These are phyloP conservation scores for Carex pumila DNA, from an alignment of 176 grass and related monocot species.

Conservation along the genomic window DNA sequence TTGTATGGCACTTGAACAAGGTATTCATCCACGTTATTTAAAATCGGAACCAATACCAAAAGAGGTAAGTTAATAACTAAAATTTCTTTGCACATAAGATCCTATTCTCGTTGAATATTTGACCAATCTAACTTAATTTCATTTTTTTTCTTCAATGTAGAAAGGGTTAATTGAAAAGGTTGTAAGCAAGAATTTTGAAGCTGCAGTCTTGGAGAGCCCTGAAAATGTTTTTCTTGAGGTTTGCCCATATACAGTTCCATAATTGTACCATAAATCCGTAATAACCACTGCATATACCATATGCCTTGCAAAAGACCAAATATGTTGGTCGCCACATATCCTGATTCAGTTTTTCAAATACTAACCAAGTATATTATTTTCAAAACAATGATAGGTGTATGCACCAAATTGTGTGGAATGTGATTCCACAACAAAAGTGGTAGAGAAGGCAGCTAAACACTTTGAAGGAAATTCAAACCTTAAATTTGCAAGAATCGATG, in stretches of 20 bases:
- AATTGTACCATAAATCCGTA: not conserved
- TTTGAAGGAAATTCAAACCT: slow-evolving; percentile 32
- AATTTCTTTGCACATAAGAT: not conserved
- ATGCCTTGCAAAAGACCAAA: not conserved
- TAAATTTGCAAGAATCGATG: slow-evolving; percentile 44
- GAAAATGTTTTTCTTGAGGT: slow-evolving; percentile 49
- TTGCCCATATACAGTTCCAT: not conserved
- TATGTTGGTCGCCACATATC: not conserved
- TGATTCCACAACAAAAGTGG: slow-evolving; percentile 25
- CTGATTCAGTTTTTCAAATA: not conserved
- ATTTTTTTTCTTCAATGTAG: slow-evolving; percentile 12
- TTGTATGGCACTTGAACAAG: slow-evolving; percentile 25
- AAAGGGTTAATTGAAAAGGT: slow-evolving; percentile 35
- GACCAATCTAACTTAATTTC: not conserved
- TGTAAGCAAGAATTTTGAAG: slow-evolving; percentile 38
- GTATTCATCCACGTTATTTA: slow-evolving; percentile 25
- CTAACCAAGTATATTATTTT: slow-evolving; percentile 9
- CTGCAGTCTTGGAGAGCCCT: slow-evolving; percentile 31
- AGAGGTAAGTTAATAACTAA: slow-evolving; percentile 24
- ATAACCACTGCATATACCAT: not conserved
- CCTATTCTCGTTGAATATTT: not conserved
- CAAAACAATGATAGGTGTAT: slow-evolving; percentile 27
- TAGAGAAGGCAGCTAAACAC: slow-evolving; percentile 37
- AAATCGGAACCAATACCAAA: slow-evolving; percentile 37
- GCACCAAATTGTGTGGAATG: slow-evolving; percentile 36